Conservation (phyloP, 495 filamentous ascomycete genomes). For the Xylaria venustula region DNA sequence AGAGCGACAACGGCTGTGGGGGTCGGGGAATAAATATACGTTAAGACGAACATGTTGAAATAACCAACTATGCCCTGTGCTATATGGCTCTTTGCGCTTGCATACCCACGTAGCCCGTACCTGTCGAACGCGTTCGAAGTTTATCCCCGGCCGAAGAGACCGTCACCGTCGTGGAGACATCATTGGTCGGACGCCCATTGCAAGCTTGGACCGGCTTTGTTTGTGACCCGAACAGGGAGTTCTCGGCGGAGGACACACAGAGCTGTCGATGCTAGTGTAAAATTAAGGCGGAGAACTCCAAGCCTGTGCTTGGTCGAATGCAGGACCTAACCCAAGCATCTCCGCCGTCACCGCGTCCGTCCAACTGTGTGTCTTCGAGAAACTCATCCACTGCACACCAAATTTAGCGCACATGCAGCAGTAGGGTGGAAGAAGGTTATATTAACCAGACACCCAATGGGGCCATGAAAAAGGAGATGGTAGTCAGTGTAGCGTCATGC, state of each 20-base stretch:
- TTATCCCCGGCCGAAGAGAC: background rate
- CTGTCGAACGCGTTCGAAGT: background rate
- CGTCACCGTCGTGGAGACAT: background rate
- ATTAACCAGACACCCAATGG: constrained; percentile 9
- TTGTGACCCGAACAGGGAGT: too few relatives aligned
- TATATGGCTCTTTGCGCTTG: constrained; percentile 2
- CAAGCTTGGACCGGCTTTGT: background rate
- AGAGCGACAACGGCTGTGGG: background rate
- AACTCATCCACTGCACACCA: background rate
- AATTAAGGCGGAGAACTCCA: background rate
- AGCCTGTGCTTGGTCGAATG: background rate
- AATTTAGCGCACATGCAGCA: constrained; percentile 12
- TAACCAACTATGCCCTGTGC: background rate
- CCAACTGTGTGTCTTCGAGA: background rate
- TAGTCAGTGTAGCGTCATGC: background rate
- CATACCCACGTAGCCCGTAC: constrained; percentile 5
- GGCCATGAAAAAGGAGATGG: constrained; percentile 5
- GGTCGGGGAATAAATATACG: background rate
- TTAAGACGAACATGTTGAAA: background rate
- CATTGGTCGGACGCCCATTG: background rate
- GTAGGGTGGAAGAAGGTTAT: constrained; percentile 2
- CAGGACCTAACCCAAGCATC: background rate
- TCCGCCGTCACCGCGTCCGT: background rate
- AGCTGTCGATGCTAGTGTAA: background rate
- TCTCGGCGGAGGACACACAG: constrained; percentile 9